phyloP scores from a whole-genome alignment of 176 grass and related monocot genomes.

The Paspalum notatum region DNA sequence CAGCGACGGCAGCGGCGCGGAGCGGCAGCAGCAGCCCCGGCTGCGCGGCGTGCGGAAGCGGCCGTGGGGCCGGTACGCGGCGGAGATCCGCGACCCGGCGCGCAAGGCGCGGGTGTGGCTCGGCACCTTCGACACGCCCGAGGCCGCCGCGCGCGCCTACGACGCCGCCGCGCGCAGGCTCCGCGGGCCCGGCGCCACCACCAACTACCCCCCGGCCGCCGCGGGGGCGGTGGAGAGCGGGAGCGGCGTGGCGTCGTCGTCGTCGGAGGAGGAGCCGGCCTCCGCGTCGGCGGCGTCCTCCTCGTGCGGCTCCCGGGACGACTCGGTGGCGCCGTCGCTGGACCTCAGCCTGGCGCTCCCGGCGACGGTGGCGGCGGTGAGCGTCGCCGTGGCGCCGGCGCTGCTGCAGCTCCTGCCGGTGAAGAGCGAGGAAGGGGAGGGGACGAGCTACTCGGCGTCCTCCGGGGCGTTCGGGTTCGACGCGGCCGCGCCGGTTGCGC shows the following conservation, averaged over 20 bases:
- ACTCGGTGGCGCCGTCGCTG: background rate
- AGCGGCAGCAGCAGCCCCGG: too few relatives aligned
- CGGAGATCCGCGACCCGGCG: constrained; percentile 79
- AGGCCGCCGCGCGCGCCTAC: constrained; percentile 75
- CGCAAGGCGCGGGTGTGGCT: constrained; percentile 81
- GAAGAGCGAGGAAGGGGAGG: too few relatives aligned
- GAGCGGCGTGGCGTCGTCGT: background rate
- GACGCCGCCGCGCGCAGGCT: constrained; percentile 37
- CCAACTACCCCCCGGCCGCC: constrained; percentile 31
- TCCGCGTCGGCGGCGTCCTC: background rate
- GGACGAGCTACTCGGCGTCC: too few relatives aligned
- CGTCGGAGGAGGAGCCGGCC: background rate
- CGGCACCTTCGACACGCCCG: constrained; percentile 86
- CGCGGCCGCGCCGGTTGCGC: background rate
- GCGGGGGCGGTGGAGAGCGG: background rate
- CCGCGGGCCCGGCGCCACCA: background rate
- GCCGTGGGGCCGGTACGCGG: constrained; percentile 87
- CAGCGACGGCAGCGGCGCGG: background rate
- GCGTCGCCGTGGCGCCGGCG: background rate
- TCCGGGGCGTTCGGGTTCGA: background rate
- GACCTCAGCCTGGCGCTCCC: background rate
- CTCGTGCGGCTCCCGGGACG: too few relatives aligned
- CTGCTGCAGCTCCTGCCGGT: background rate
- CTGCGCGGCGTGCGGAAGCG: constrained; percentile 78
- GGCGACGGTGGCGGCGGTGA: too few relatives aligned